Evolutionary conservation across 208 protist species (phyloP), one percentile per base, ranked within the genome.

Genomic region (Phytomonas sp.): DNA sequence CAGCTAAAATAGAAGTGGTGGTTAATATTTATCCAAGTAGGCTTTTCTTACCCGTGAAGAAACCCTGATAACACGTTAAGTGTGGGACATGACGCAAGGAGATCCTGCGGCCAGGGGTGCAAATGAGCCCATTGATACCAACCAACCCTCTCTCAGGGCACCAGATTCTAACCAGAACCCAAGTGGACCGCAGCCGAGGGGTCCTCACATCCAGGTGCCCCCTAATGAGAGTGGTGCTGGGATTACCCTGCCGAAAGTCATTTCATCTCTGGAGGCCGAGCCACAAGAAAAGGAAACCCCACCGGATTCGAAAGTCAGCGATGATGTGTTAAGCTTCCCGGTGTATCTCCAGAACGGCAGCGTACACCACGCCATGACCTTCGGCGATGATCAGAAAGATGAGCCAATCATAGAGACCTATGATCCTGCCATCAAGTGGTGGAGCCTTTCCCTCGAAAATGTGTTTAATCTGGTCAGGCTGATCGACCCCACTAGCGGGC

Each of bases 391-490:
- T 11, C 82, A 88, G 66, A 80, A 81, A 33, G 74, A 82, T 40
- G 88, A 88, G 68, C 78, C 82, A 0, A 84, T 81, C 9, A 81
- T 85, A 8, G 73, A 82, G 34, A 31, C 30, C 15, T 94, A 94
- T 68, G 67, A 85, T 53, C 79, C 89, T 11, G n/a, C 11, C 0
- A 56, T 74, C 75, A 91, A 86, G 72, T 94, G 84, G 80, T 94
- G 89, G 89, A 71, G 80, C 11, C 74, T 91, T 60, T 75, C 82
- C 31, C 64, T 94, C 29, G 78, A 82, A 59, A 87, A 81, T 46
- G 78, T 85, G n/a, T 87, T 92, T 68, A 67, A 80, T n/a, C 77
- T 94, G 13, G 82, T 92, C 65, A 80, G 91, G 73, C 74, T 94
- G 40, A 78, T 86, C 28, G 83, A 95, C 51, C 66, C 79, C 0